Conservation (phyloP, 768 basidiomycete genomes). For the Xerocomellus dryophilus region DNA sequence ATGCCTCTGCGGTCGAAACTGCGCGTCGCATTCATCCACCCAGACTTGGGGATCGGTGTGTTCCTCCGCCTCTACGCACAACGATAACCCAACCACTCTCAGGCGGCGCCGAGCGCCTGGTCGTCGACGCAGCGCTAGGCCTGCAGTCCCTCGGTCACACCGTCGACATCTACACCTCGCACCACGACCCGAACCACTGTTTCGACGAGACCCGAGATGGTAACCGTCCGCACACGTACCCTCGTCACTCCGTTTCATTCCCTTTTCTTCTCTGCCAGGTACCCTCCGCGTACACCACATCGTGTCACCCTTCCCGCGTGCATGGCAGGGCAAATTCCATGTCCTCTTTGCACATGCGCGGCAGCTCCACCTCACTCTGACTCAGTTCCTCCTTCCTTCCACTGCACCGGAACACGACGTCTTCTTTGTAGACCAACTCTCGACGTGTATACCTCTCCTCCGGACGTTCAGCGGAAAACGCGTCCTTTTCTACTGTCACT, state of each 20-base stretch:
- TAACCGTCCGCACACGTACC: slow-evolving; percentile 24
- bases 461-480: slow-evolving; percentile 64
- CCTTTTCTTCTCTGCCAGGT: slow-evolving; percentile 47
- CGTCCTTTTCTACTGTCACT: slow-evolving; percentile 97
- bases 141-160: slow-evolving; percentile 80
- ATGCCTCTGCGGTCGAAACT: slow-evolving; percentile 24
- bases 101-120: slow-evolving; percentile 95
- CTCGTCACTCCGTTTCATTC: slow-evolving; percentile 14
- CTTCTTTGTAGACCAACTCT: slow-evolving; percentile 93
- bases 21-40: slow-evolving; percentile 83
- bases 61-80: neutral
- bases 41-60: slow-evolving; percentile 90
- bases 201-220: slow-evolving; percentile 95
- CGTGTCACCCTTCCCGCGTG: slow-evolving; percentile 74
- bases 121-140: slow-evolving; percentile 92
- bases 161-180: slow-evolving; percentile 89
- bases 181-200: slow-evolving; percentile 83
- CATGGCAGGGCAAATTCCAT: slow-evolving; percentile 76
- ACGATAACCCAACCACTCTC: neutral
- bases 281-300: slow-evolving; percentile 75
- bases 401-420: slow-evolving; percentile 61
- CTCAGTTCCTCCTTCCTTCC: slow-evolving; percentile 51
- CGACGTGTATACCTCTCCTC: slow-evolving; percentile 85
- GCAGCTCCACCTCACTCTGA: slow-evolving; percentile 73
- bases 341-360: slow-evolving; percentile 86